Evolutionary conservation across 129 eudicot species (phyloP).

Genomic region (Escallonia herrerae): DNA sequence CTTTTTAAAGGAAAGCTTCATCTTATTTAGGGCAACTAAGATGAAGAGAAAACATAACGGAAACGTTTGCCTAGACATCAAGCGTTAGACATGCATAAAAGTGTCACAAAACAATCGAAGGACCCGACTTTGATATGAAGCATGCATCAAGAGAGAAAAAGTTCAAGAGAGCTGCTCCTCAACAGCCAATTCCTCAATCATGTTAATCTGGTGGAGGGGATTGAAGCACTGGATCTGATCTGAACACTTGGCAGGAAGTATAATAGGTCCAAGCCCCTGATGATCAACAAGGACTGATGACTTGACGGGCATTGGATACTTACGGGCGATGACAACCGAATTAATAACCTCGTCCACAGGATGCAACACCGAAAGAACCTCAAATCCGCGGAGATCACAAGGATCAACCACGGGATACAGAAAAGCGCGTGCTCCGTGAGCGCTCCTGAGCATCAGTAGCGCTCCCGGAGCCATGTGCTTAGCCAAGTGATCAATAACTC

Average conservation of each 20-base stretch:
- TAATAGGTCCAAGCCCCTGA: slow-evolving; percentile 19
- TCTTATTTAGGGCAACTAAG: slow-evolving; percentile 3
- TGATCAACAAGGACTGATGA: slow-evolving; percentile 20
- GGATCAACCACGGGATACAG: slow-evolving; percentile 82
- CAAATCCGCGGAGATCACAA: slow-evolving; percentile 65
- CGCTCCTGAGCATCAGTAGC: slow-evolving; percentile 76
- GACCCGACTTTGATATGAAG: neutral
- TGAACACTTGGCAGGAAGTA: slow-evolving; percentile 32
- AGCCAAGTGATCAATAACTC: slow-evolving; percentile 54
- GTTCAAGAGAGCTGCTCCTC: slow-evolving; percentile 40
- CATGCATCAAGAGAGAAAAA: no score
- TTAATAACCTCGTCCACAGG: slow-evolving; percentile 88
- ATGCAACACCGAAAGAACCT: slow-evolving; percentile 75
- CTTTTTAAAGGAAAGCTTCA: no score
- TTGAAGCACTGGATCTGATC: slow-evolving; percentile 43
- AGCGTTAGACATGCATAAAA: neutral
- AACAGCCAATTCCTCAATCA: slow-evolving; percentile 56
- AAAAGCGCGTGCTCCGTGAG: slow-evolving; percentile 87
- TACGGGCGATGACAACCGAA: slow-evolving; percentile 70
- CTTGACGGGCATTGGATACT: no score
- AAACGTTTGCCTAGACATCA: neutral
- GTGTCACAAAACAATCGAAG: neutral
- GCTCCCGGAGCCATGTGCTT: slow-evolving; percentile 73
- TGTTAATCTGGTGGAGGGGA: slow-evolving; percentile 30
- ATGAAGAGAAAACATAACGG: slow-evolving; percentile 4